A percentile compares a stretch with the other conserved stretches of the same genome.
Conservation (phyloP, 108 stramenopile genomes). For the Fragilariopsis cylindrus region DNA sequence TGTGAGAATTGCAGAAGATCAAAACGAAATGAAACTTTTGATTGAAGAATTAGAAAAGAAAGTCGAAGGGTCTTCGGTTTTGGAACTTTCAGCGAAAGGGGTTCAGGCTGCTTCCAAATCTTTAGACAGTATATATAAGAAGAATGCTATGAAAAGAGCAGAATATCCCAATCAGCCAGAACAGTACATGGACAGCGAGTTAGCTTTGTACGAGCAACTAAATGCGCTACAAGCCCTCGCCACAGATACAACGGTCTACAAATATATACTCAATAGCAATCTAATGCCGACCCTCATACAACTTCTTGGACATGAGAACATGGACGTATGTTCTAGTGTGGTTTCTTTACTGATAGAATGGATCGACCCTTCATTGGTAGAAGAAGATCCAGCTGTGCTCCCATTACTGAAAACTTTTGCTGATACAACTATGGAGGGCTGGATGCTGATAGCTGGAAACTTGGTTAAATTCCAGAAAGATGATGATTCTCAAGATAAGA, state of each 20-base stretch:
- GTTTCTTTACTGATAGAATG: constrained; percentile 66
- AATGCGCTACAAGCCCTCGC: constrained; percentile 47
- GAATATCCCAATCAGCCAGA: constrained; percentile 49
- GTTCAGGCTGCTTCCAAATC: constrained; percentile 43
- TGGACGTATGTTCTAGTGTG: constrained; percentile 58
- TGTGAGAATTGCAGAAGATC: constrained; percentile 46
- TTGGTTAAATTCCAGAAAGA: constrained; percentile 30
- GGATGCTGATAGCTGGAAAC: constrained; percentile 41
- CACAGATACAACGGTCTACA: constrained; percentile 45
- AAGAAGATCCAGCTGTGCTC: constrained; percentile 15
- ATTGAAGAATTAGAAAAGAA: constrained; percentile 66
- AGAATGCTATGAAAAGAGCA: constrained; percentile 57
- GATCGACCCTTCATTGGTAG: constrained; percentile 60
- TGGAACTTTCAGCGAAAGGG: constrained; percentile 55
- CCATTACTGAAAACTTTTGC: constrained; percentile 24
- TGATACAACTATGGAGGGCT: constrained; percentile 28
- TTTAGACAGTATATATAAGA: constrained; percentile 39
- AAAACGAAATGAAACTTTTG: constrained; percentile 55
- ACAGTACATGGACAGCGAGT: constrained; percentile 70
- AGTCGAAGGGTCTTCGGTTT: constrained; percentile 26
- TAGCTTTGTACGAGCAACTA: constrained; percentile 73
- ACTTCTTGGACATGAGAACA: constrained; percentile 66
- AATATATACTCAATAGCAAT: constrained; percentile 22
- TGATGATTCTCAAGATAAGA: constrained; percentile 26
- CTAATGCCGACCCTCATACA: constrained; percentile 40